Evolutionary conservation across 83 land plant species (phyloP).

Genomic region (Isoetes engelmannii): DNA sequence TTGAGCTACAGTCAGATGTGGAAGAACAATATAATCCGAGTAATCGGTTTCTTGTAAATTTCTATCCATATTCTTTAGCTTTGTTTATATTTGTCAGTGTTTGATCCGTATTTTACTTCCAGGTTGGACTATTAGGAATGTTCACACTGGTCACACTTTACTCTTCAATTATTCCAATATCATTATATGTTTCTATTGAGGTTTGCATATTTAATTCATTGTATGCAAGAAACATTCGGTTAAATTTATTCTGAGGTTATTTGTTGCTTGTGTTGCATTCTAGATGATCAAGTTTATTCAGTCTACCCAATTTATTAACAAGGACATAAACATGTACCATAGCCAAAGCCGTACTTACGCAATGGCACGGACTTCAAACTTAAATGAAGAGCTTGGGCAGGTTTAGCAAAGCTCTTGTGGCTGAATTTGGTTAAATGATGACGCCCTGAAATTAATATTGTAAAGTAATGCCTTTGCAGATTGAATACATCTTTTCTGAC

Average conservation of each 20-base stretch:
- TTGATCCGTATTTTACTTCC: neutral
- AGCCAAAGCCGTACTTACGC: conserved; percentile 78
- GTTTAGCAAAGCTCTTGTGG: conserved; percentile 21
- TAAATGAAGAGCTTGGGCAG: conserved; percentile 99
- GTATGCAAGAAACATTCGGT: neutral
- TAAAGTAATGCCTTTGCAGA: conserved; percentile 33
- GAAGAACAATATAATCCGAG: conserved; percentile 81
- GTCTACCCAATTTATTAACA: conserved; percentile 85
- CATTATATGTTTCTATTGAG: conserved; percentile 98
- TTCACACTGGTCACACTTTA: conserved; percentile 88
- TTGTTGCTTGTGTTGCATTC: conserved; percentile 7
- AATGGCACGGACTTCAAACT: conserved; percentile 86
- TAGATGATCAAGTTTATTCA: conserved; percentile 98
- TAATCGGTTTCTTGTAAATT: conserved; percentile 65
- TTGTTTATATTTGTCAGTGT: conserved; percentile 5
- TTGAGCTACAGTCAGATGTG: conserved; percentile 45
- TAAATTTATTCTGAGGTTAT: conserved; percentile 1
- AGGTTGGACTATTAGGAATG: conserved; percentile 73
- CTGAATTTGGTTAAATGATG: too few relatives aligned
- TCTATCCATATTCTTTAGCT: neutral
- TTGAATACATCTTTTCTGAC: conserved; percentile 94
- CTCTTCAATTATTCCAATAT: conserved; percentile 96
- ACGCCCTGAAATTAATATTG: too few relatives aligned
- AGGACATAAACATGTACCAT: conserved; percentile 82
- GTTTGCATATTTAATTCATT: conserved; percentile 24